Conservation (phyloP, 176 grass and related monocot genomes). For the Oryza glaberrima region DNA sequence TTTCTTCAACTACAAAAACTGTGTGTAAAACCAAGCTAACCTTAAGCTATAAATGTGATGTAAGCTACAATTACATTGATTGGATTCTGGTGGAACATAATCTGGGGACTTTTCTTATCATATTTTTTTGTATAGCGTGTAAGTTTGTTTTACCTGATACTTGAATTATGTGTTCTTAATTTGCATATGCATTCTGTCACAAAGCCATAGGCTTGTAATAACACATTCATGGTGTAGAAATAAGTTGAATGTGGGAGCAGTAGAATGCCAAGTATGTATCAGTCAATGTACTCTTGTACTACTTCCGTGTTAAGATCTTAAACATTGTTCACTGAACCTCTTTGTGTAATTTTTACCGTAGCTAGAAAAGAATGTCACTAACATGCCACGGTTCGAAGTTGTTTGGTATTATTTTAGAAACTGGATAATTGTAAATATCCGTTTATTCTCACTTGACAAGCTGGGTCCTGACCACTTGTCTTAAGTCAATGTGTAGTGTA, state of each 20-base stretch:
- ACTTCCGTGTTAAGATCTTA: background rate
- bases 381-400: too few relatives aligned
- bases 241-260: background rate
- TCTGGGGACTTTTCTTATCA: background rate
- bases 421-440: too few relatives aligned
- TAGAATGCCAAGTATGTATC: background rate
- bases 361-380: background rate
- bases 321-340: background rate
- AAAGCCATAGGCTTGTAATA: background rate
- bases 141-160: background rate
- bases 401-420: too few relatives aligned
- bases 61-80: background rate
- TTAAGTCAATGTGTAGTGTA: too few relatives aligned
- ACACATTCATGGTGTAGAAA: background rate
- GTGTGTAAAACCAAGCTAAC: background rate
- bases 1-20: background rate
- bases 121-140: background rate
- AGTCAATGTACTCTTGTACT: background rate
- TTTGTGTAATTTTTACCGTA: background rate
- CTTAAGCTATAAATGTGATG: background rate
- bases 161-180: constrained; percentile 7
- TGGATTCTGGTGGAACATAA: background rate
- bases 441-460: too few relatives aligned
- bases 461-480: too few relatives aligned
- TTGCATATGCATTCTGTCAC: background rate